Evolutionary conservation across 768 basidiomycete genomes (phyloP), one percentile per base, ranked within the genome.

Genomic region (Lactifluus subvellereus): DNA sequence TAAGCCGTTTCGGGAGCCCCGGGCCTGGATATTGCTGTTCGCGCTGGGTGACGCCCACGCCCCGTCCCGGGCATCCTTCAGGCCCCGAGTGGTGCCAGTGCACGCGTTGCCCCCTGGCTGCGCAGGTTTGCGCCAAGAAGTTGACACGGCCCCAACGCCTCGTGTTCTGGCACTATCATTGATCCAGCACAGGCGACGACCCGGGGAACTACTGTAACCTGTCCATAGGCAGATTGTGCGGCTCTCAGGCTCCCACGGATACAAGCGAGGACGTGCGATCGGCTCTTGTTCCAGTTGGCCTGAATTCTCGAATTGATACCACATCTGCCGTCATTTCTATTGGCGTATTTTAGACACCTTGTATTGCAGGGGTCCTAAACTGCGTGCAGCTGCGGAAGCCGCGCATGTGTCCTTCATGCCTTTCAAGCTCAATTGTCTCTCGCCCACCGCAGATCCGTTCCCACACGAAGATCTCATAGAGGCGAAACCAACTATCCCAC

Each of bases 1-100:
- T 64, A 59, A 54, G 18, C 58, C 47, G 3, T 43, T 54, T 54
- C 4, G 14, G 38, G 62, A 54, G 45, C 58, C 40, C 32, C 33
- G 38, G 20, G 40, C 53, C 53, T 50, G 53, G 62, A 45, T n/a
- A 13, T 18, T 6, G 57, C 27, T 40, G 0, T 22, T 50, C 60
- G 6, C 27, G 32, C 1, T 18, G 7, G 22, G 35, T 11, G 18
- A 16, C 42, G 1, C 18, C 42, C 14, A 52, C 55, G 55, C 47
- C 45, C 9, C 40, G 43, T 52, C 16, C 56, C 43, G 14, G 50
- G 55, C 43, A 27, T 61, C 47, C 37, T 50, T 30, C 7, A 6
- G 35, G 33, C 38, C 47, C n/a, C 9, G n/a, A 45, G 14, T 42
- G 30, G 42, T 43, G n/a, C n/a, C n/a, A n/a, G n/a, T n/a, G 42